Evolutionary conservation across 2,329 filamentous ascomycete genomes (phyloP), one percentile per base, ranked within the genome.

Genomic region (Cladobotryum protrusum): DNA sequence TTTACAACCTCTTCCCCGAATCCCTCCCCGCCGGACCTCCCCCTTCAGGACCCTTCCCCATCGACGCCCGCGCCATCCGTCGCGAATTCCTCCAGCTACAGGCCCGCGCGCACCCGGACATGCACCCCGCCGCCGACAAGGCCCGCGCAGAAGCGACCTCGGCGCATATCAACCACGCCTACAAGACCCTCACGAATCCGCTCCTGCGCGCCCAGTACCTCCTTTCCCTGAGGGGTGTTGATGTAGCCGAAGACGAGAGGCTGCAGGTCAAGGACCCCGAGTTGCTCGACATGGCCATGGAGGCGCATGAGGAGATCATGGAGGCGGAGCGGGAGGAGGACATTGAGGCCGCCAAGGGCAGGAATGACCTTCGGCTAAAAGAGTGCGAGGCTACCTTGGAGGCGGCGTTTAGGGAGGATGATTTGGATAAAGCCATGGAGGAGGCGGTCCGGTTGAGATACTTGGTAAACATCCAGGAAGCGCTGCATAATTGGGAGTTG

Each of bases 61-160:
- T 97, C 62, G 78, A 95, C 65, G 65, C 80, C 12, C 74, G 78
- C 50, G 73, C 79, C 14, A 79, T 97, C 17, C 87, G 88, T 45
- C 80, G 81, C 56, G 93, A 99, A 65, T 97, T 95, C 71, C 82
- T 97, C 13, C 79, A 82, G 53, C 79, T 96, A 1, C 93, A 99
- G 70, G 80, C 83, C 15, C 76, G 78, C 40, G 80, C 86, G 11
- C 88, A 93, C 67, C 88, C 88, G 1, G 88, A 93, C 66, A 73
- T 85, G 53, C 74, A 78, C 64, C 73, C 76, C 57, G 37, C 32
- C 2, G 17, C 74, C 65, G 62, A 75, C 67, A 75, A 85, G 70
- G 59, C 71, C 59, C 61, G 78, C 43, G 89, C 90, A 17, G 88
- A 95, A 67, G 86, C 83, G 0, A 74, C 84, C n/a, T 93, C 87